Evolutionary conservation across 306 rosid genomes (phyloP).

Genomic region (Biancaea sappan): DNA sequence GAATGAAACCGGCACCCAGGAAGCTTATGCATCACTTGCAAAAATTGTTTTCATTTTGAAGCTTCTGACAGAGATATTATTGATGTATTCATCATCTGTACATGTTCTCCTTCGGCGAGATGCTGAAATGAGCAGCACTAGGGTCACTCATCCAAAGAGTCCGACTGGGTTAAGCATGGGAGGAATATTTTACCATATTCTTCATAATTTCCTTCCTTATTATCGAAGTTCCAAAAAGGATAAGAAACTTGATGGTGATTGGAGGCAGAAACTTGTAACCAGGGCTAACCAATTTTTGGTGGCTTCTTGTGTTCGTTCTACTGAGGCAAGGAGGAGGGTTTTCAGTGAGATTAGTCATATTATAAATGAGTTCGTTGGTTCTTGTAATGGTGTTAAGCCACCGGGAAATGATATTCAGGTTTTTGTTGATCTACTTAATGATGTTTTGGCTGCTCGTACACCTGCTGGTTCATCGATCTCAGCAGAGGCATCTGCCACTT

Average conservation of each 20-base stretch:
- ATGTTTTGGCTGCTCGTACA: conserved; percentile 88
- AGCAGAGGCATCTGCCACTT: conserved; percentile 86
- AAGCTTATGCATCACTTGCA: conserved; percentile 87
- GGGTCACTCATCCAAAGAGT: conserved; percentile 65
- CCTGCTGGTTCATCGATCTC: conserved; percentile 85
- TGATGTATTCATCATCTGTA: conserved; percentile 92
- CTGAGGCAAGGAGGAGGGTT: conserved; percentile 92
- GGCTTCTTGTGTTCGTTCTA: conserved; percentile 88
- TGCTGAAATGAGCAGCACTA: conserved; percentile 76
- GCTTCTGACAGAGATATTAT: conserved; percentile 86
- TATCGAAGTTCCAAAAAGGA: conserved; percentile 74
- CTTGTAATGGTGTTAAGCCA: conserved; percentile 60
- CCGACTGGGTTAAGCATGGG: conserved; percentile 56
- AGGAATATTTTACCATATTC: conserved; percentile 86
- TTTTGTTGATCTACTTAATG: conserved; percentile 83
- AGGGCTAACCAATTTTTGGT: conserved; percentile 92
- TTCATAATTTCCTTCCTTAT: conserved; percentile 77
- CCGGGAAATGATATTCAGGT: conserved; percentile 71
- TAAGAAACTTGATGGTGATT: conserved; percentile 87
- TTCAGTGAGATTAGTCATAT: conserved; percentile 72
- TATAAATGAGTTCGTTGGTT: conserved; percentile 74
- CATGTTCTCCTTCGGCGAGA: conserved; percentile 93
- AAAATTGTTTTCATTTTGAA: conserved; percentile 86
- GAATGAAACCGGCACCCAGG: conserved; percentile 55
- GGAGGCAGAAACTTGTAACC: conserved; percentile 95